Conservation (phyloP, 2,329 filamentous ascomycete genomes). For the Zymoseptoria crescenta region DNA sequence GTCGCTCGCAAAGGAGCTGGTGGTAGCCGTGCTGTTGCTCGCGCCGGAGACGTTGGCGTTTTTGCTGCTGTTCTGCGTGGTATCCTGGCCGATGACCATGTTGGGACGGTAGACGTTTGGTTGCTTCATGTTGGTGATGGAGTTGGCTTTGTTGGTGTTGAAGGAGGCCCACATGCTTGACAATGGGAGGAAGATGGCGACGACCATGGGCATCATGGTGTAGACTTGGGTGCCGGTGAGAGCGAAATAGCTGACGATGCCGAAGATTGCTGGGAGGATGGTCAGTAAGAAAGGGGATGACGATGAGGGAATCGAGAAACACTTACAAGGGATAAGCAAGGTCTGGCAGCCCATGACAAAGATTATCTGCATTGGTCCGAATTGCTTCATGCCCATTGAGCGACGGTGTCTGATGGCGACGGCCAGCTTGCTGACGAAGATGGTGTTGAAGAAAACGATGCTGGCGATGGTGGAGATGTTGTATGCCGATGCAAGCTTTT, state of each 20-base stretch:
- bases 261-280: slow-evolving; percentile 48
- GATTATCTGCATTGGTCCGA: slow-evolving; percentile 58
- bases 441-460: slow-evolving; percentile 54
- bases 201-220: slow-evolving; percentile 49
- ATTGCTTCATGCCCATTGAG: slow-evolving; percentile 50
- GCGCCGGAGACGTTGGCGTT: neutral
- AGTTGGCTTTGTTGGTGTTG: slow-evolving; percentile 22
- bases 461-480: slow-evolving; percentile 48
- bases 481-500: slow-evolving; percentile 38
- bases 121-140: slow-evolving; percentile 19
- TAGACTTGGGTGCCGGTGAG: slow-evolving; percentile 45
- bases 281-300: slow-evolving; percentile 9
- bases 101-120: slow-evolving; percentile 10
- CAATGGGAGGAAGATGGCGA: slow-evolving; percentile 57
- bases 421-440: slow-evolving; percentile 56
- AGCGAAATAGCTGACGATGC: slow-evolving; percentile 47
- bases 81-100: slow-evolving; percentile 6
- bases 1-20: slow-evolving; percentile 11
- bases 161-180: slow-evolving; percentile 58
- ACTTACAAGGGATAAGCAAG: slow-evolving; percentile 55
- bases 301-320: neutral
- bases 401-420: slow-evolving; percentile 49
- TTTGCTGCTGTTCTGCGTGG: neutral
- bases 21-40: slow-evolving; percentile 6
- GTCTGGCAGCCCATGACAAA: slow-evolving; percentile 63